Evolutionary conservation across 2,329 filamentous ascomycete species (phyloP).

Genomic region (Grosmannia huntii): DNA sequence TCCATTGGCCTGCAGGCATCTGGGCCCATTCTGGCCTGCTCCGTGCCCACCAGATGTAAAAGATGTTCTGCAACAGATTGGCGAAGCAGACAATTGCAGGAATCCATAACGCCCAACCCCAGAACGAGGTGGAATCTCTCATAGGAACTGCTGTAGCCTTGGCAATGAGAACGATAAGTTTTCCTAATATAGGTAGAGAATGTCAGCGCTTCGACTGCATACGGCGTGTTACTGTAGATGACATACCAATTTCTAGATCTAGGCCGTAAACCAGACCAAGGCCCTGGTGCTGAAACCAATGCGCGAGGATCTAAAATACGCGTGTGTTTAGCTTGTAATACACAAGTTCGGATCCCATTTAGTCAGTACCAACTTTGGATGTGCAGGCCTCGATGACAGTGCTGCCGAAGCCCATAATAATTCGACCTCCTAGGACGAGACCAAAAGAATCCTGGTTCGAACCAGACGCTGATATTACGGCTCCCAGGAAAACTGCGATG

Average conservation of each 20-base stretch:
- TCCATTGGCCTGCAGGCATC: constrained; percentile 13
- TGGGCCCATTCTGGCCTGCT: constrained; percentile 14
- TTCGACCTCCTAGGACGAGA: constrained; percentile 13
- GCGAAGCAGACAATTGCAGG: constrained; percentile 7
- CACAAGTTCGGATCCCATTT: too few species aligned
- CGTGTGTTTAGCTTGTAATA: neutral
- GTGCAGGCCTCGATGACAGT: constrained; percentile 16
- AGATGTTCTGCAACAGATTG: constrained; percentile 6
- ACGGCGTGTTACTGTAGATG: too few species aligned
- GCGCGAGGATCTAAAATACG: constrained; percentile 14
- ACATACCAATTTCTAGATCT: constrained; percentile 12
- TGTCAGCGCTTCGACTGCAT: too few species aligned
- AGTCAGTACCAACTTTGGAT: constrained; percentile 13
- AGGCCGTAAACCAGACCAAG: constrained; percentile 16
- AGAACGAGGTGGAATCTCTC: constrained; percentile 15
- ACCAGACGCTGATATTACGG: constrained; percentile 14
- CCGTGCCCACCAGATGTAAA: constrained; percentile 13
- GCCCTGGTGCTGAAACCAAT: constrained; percentile 16
- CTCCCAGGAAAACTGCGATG: constrained; percentile 14
- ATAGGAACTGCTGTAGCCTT: constrained; percentile 17
- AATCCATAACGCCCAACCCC: constrained; percentile 18
- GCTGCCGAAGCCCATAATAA: constrained; percentile 18
- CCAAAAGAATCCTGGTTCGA: constrained; percentile 13
- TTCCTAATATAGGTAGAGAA: constrained; percentile 7
- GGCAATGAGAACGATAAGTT: constrained; percentile 15